phyloP scores from a whole-genome alignment of 371 early-diverging fungal genomes.

The Rhizopus arrhizus region DNA sequence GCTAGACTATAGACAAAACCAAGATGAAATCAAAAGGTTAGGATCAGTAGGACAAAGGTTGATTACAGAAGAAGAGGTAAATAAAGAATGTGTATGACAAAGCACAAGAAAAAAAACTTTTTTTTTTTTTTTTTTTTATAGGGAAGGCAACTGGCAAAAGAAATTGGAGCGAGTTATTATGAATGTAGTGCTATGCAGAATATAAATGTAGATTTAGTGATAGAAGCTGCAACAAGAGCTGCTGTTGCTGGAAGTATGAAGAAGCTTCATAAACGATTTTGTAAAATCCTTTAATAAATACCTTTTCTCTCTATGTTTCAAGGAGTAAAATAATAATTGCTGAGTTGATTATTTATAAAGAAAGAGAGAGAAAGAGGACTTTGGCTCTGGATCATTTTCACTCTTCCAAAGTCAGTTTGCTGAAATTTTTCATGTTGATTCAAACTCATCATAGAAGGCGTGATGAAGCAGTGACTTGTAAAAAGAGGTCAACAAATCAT shows the following conservation, averaged over 20 bases:
- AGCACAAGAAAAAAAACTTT: not conserved
- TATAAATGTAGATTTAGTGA: slow-evolving; percentile 49
- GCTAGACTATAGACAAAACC: slow-evolving; percentile 30
- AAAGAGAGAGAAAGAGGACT: too few relatives aligned
- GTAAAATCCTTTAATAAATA: slow-evolving; percentile 31
- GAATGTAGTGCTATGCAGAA: slow-evolving; percentile 56
- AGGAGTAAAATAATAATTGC: too few relatives aligned
- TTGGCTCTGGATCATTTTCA: too few relatives aligned
- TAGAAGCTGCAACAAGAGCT: slow-evolving; percentile 49
- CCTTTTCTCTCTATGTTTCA: not conserved
- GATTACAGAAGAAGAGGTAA: slow-evolving; percentile 28
- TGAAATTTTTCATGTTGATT: too few relatives aligned
- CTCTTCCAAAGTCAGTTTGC: too few relatives aligned
- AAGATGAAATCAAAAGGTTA: slow-evolving; percentile 27
- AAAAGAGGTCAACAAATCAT: too few relatives aligned
- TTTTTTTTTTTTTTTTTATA: slow-evolving; percentile 10
- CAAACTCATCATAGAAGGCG: too few relatives aligned
- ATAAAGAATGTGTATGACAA: not conserved
- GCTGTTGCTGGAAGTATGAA: slow-evolving; percentile 47
- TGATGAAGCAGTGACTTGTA: too few relatives aligned
- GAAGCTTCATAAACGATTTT: slow-evolving; percentile 45
- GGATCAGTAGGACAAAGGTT: slow-evolving; percentile 24
- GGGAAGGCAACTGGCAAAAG: slow-evolving; percentile 51
- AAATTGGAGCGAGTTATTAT: slow-evolving; percentile 55
- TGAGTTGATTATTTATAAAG: too few relatives aligned